Conservation (phyloP, 164 flowering plant species). For the Malania oleifera region DNA sequence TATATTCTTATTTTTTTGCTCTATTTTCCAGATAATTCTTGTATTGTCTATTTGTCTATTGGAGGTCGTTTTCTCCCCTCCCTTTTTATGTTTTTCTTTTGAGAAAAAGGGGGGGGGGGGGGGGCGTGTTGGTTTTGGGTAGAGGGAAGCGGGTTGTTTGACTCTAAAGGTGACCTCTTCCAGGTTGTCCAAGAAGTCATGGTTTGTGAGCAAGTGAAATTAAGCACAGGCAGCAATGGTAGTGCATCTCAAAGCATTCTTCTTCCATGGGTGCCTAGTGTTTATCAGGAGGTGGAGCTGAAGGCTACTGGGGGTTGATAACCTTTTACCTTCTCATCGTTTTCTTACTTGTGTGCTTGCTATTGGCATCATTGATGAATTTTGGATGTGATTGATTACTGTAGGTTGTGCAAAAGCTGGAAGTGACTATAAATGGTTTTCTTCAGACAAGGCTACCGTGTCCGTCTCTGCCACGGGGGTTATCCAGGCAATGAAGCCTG, state of each 20-base stretch:
- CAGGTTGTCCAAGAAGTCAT: constrained; percentile 74
- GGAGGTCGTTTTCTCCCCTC: background rate
- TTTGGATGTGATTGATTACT: constrained; percentile 4
- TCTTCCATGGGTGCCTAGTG: constrained; percentile 83
- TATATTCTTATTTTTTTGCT: background rate
- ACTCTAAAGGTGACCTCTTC: too few relatives aligned
- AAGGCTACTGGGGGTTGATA: constrained; percentile 72
- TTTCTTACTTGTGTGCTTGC: background rate
- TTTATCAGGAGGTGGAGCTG: constrained; percentile 73
- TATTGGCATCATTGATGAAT: background rate
- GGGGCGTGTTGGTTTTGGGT: background rate
- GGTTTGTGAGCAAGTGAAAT: constrained; percentile 65
- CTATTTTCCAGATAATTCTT: background rate
- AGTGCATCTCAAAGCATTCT: constrained; percentile 32
- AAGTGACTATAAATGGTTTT: constrained; percentile 79
- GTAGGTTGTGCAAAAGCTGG: constrained; percentile 70
- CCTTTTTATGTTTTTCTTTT: constrained; percentile 1
- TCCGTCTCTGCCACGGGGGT: constrained; percentile 71
- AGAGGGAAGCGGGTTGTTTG: too few relatives aligned
- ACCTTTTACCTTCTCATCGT: constrained; percentile 4
- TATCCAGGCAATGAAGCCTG: constrained; percentile 76
- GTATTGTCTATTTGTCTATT: background rate
- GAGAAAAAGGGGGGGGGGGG: background rate
- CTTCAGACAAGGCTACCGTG: constrained; percentile 60
- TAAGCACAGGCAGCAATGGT: constrained; percentile 27